Percentiles rank a stretch among this genome's conserved stretches.
These are phyloP conservation scores for Ceraceosorus guamensis DNA, from an alignment of 1,284 basidiomycete species.

Conservation along the genomic window DNA sequence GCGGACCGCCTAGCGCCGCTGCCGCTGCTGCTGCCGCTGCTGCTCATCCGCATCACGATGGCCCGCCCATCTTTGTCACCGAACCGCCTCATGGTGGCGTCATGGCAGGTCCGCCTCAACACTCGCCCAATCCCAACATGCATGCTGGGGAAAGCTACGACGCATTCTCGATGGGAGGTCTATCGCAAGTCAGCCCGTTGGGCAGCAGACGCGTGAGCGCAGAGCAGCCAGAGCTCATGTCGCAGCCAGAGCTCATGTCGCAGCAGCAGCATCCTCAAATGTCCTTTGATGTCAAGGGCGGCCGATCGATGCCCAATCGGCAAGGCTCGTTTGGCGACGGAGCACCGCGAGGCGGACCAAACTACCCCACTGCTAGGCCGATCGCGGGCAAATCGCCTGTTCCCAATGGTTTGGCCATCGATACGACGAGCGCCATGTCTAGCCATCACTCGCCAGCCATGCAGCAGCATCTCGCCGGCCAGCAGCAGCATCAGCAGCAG, in stretches of 20 bases:
- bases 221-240: too few relatives aligned
- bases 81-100: slow-evolving; percentile 26
- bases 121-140: slow-evolving; percentile 8
- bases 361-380: slow-evolving; percentile 8
- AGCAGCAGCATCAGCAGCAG: too few relatives aligned
- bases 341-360: slow-evolving; percentile 14
- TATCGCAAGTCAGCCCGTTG: slow-evolving; percentile 18
- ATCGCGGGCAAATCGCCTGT: slow-evolving; percentile 6
- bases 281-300: too few relatives aligned
- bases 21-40: neutral
- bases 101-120: slow-evolving; percentile 9
- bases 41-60: slow-evolving; percentile 14
- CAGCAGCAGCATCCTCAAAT: neutral
- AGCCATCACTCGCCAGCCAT: slow-evolving; percentile 13
- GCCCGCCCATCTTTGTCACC: slow-evolving; percentile 37
- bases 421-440: slow-evolving; percentile 11
- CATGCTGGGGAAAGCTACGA: slow-evolving; percentile 4
- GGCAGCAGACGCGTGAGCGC: slow-evolving; percentile 8
- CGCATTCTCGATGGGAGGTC: slow-evolving; percentile 14
- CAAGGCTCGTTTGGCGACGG: slow-evolving; percentile 19
- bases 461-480: too few relatives aligned
- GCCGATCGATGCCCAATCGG: neutral
- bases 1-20: neutral
- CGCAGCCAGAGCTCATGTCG: neutral
- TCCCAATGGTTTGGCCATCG: slow-evolving; percentile 21